Conservation (phyloP, 352 stramenopile genomes). For the Phytophthora nicotianae region DNA sequence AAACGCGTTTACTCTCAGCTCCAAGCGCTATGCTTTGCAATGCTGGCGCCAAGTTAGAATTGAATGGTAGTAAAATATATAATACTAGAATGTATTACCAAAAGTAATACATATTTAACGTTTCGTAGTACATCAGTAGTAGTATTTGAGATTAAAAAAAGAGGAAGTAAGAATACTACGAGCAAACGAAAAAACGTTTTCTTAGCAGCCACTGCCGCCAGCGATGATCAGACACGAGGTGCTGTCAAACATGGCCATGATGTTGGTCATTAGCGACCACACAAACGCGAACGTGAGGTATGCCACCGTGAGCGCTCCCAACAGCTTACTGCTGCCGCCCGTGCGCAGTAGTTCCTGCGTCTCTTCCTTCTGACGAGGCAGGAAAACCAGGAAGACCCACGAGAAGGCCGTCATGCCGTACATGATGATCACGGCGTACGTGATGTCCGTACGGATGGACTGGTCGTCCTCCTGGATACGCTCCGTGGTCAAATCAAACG, state of each 20-base stretch:
- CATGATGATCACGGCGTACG: constrained; percentile 38
- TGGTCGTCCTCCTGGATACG: constrained; percentile 34
- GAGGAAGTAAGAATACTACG: not conserved
- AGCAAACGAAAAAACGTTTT: not conserved
- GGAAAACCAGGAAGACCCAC: constrained; percentile 35
- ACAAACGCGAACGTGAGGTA: constrained; percentile 37
- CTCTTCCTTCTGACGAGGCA: constrained; percentile 40
- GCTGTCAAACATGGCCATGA: constrained; percentile 28
- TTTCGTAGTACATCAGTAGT: no score
- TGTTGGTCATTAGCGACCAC: constrained; percentile 42
- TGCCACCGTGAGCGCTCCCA: constrained; percentile 36
- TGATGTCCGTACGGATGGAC: constrained; percentile 31
- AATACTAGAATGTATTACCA: no score
- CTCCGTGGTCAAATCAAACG: constrained; percentile 32
- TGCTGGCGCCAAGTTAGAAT: no score
- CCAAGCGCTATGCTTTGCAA: no score
- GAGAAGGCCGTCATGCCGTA: constrained; percentile 37
- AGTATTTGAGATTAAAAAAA: not conserved
- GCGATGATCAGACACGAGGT: constrained; percentile 25
- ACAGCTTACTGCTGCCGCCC: constrained; percentile 35
- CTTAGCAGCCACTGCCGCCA: constrained; percentile 26
- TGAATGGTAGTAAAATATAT: no score
- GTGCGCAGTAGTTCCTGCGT: constrained; percentile 30
- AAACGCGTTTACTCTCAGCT: no score
- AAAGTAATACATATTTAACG: no score